phyloP scores from a whole-genome alignment of 495 filamentous ascomycete genomes.

The Cladorrhinum samala region DNA sequence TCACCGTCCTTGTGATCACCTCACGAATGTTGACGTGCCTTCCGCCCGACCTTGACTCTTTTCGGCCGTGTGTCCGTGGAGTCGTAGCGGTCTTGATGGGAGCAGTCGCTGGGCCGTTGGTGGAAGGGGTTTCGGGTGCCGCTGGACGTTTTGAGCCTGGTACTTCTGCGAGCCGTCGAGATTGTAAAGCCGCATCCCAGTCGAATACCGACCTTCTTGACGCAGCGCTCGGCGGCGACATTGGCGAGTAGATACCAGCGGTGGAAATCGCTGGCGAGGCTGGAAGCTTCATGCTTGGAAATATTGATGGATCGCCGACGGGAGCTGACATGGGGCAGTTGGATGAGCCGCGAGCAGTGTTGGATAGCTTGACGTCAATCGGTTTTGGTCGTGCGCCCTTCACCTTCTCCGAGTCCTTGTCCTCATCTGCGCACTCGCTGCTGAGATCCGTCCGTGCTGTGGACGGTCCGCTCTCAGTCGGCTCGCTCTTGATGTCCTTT shows the following conservation, averaged over 20 bases:
- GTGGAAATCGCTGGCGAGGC: conserved; percentile 52
- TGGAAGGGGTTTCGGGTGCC: conserved; percentile 26
- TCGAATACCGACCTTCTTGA: conserved; percentile 54
- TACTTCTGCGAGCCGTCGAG: conserved; percentile 41
- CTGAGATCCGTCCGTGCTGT: conserved; percentile 51
- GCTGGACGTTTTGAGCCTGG: conserved; percentile 29
- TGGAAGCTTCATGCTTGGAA: conserved; percentile 53
- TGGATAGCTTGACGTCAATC: conserved; percentile 29
- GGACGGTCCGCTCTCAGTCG: conserved; percentile 45
- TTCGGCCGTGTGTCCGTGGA: conserved; percentile 23
- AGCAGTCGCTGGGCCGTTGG: neutral
- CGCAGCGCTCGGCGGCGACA: conserved; percentile 46
- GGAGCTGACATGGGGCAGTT: conserved; percentile 53
- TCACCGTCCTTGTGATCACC: conserved; percentile 71
- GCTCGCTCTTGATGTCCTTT: conserved; percentile 26
- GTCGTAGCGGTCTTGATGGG: neutral
- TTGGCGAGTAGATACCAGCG: conserved; percentile 35
- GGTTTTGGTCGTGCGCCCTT: conserved; percentile 22
- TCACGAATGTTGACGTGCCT: conserved; percentile 50
- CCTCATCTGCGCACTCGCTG: conserved; percentile 45
- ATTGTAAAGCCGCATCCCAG: conserved; percentile 53
- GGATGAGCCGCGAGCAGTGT: conserved; percentile 38
- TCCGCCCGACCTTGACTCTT: conserved; percentile 44
- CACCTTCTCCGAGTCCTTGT: conserved; percentile 25
- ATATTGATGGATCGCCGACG: conserved; percentile 39